Evolutionary conservation across 108 stramenopile species (phyloP).

Genomic region (Nannochloropsis oceanica): DNA sequence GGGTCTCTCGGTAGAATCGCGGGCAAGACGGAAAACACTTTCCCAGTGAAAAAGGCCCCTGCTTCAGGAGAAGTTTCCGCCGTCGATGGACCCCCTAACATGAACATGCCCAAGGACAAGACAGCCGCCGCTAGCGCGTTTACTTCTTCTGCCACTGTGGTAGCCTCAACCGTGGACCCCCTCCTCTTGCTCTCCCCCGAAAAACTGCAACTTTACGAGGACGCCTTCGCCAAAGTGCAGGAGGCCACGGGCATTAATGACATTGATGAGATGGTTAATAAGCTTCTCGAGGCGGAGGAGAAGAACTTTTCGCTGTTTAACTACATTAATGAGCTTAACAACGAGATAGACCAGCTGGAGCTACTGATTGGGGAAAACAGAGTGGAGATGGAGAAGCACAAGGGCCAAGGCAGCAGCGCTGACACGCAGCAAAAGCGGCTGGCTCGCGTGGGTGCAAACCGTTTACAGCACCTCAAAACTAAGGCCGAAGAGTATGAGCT

Average conservation of each 20-base stretch:
- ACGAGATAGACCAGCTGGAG: slow-evolving; percentile 44
- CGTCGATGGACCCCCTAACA: not conserved
- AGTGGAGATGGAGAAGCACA: slow-evolving; percentile 45
- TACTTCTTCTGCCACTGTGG: not conserved
- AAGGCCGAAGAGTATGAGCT: slow-evolving; percentile 41
- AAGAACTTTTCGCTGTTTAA: slow-evolving; percentile 48
- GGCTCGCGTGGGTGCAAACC: slow-evolving; percentile 39
- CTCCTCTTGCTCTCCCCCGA: slow-evolving; percentile 14
- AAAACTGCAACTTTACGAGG: slow-evolving; percentile 22
- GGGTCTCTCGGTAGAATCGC: not conserved
- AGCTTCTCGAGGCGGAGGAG: slow-evolving; percentile 46
- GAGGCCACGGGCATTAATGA: slow-evolving; percentile 39
- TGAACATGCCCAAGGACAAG: not conserved
- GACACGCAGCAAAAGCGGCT: slow-evolving; percentile 47
- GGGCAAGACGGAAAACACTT: not conserved
- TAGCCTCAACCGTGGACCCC: not conserved
- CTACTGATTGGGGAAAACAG: slow-evolving; percentile 34
- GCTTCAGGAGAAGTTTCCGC: not conserved
- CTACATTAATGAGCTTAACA: slow-evolving; percentile 46
- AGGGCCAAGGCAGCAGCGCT: slow-evolving; percentile 40
- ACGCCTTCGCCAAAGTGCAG: slow-evolving; percentile 24
- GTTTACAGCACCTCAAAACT: slow-evolving; percentile 26
- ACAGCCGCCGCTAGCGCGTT: not conserved
- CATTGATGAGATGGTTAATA: slow-evolving; percentile 42
- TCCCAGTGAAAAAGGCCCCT: not conserved